phyloP scores from a whole-genome alignment of 2,329 filamentous ascomycete genomes.

The Nannizzia gypsea region DNA sequence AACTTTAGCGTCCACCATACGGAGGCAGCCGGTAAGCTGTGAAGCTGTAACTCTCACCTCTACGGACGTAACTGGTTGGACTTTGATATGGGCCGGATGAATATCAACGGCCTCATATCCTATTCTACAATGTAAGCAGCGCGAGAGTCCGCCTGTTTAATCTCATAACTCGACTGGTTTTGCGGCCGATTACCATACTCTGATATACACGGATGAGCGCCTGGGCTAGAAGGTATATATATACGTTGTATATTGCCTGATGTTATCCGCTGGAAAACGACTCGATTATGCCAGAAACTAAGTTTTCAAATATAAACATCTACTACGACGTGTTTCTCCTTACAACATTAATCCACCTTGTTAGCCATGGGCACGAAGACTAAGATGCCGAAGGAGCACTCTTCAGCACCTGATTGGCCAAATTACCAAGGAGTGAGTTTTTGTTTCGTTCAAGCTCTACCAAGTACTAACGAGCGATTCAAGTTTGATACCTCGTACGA shows the following conservation, averaged over 20 bases:
- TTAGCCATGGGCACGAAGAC: not conserved
- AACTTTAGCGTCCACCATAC: not conserved
- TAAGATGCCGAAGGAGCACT: not conserved
- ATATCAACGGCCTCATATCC: not conserved
- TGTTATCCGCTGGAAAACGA: not conserved
- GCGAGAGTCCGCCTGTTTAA: not conserved
- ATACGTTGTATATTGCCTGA: not conserved
- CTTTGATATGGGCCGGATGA: not conserved
- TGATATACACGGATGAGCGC: not conserved
- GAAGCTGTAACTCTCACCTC: too few relatives aligned
- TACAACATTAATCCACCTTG: not conserved
- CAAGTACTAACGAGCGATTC: constrained; percentile 5
- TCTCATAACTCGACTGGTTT: not conserved
- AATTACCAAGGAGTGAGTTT: constrained; percentile 39
- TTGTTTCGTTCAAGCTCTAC: constrained; percentile 9
- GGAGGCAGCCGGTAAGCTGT: not conserved
- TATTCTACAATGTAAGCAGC: not conserved
- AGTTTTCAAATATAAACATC: not conserved
- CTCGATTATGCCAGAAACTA: too few relatives aligned
- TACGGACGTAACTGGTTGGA: not conserved
- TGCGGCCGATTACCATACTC: not conserved
- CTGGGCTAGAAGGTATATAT: not conserved
- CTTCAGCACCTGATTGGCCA: constrained; percentile 32
- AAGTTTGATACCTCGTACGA: constrained; percentile 59
- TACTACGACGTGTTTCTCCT: not conserved